Percentiles rank a stretch among this genome's conserved stretches.
phyloP scores from a whole-genome alignment of 768 basidiomycete genomes.

The Pholiota molesta region DNA sequence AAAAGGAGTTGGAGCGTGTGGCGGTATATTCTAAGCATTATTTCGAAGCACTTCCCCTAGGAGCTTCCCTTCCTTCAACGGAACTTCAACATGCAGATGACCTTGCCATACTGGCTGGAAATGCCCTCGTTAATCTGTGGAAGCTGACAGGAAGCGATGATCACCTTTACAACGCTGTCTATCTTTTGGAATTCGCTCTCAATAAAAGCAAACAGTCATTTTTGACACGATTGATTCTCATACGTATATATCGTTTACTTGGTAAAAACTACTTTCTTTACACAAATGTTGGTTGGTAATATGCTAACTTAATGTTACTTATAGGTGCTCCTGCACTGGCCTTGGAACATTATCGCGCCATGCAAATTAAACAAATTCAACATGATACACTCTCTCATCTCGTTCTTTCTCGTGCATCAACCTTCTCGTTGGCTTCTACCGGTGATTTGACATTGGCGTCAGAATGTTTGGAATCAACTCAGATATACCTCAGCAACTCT shows the following conservation, averaged over 20 bases:
- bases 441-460: constrained; percentile 78
- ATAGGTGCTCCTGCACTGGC: constrained; percentile 74
- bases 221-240: constrained; percentile 72
- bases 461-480: constrained; percentile 79
- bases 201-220: constrained; percentile 79
- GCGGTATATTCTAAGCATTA: constrained; percentile 62
- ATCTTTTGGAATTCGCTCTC: constrained; percentile 73
- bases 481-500: constrained; percentile 80
- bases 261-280: constrained; percentile 44
- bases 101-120: constrained; percentile 73
- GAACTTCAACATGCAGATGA: constrained; percentile 92
- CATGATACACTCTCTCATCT: constrained; percentile 89
- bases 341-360: constrained; percentile 75
- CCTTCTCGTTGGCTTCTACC: constrained; percentile 74
- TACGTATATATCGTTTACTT: constrained; percentile 82
- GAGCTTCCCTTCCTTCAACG: constrained; percentile 63
- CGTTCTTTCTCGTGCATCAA: constrained; percentile 73
- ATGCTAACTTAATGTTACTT: constrained; percentile 6
- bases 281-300: neutral
- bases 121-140: constrained; percentile 69
- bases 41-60: constrained; percentile 66
- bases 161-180: constrained; percentile 64
- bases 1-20: constrained; percentile 57
- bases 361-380: constrained; percentile 86
- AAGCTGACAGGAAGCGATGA: constrained; percentile 52